Conservation (phyloP, 2,329 filamentous ascomycete species). For the Hypoxylon sp. region DNA sequence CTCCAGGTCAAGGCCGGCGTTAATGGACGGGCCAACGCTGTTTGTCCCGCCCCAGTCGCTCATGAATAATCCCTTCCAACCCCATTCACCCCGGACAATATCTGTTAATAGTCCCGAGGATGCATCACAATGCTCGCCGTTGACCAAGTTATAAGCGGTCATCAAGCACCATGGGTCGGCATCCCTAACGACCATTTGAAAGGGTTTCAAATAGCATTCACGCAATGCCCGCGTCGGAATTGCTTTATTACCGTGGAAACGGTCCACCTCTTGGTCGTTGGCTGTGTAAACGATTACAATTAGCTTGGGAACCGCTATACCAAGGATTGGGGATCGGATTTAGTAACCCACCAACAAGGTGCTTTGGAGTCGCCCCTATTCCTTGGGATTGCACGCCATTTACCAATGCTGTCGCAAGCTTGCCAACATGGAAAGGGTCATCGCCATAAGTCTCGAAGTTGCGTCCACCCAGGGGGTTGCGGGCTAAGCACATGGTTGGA, state of each 20-base stretch:
- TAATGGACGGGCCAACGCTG: background rate
- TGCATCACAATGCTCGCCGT: constrained; percentile 7
- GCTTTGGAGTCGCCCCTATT: background rate
- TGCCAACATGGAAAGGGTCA: background rate
- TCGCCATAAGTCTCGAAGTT: constrained; percentile 1
- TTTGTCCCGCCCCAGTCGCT: constrained; percentile 2
- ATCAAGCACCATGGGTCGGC: constrained; percentile 12
- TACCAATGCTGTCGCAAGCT: background rate
- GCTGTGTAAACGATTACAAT: too few relatives aligned
- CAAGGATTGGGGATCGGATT: too few relatives aligned
- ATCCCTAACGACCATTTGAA: constrained; percentile 12
- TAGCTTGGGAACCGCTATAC: too few relatives aligned
- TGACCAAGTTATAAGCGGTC: constrained; percentile 9
- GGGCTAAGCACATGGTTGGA: background rate
- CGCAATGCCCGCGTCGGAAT: constrained; percentile 10
- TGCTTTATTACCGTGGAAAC: background rate
- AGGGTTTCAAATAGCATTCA: constrained; percentile 18
- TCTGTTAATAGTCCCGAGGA: background rate
- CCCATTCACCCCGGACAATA: background rate
- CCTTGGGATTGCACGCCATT: background rate
- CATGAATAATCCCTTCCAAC: background rate
- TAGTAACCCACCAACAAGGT: background rate
- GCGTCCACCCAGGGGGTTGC: background rate
- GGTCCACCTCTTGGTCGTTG: background rate
- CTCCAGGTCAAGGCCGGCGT: background rate